Evolutionary conservation across 1,284 basidiomycete species (phyloP), one percentile per base, ranked within the genome.

Genomic region (Lentinula novae-zelandiae): DNA sequence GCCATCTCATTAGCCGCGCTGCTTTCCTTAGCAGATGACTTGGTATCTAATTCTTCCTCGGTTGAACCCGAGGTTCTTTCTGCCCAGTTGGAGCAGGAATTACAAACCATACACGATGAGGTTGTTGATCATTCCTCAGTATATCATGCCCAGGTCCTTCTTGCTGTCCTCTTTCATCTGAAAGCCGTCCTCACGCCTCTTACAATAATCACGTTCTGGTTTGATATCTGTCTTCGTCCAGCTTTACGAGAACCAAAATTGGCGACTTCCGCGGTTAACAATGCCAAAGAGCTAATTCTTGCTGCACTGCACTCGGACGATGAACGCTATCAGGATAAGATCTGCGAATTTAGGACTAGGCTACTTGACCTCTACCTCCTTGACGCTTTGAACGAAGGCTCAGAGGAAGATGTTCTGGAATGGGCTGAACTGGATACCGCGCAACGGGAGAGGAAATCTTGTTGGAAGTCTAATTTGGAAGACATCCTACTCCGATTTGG

Each of bases 391-490:
- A 88, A 89, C 67, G 89, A 90, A 68, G 82, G 80, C 38, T 89
- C 88, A 1, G 83, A 82, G 1, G 80, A 84, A 51, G 90, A 92
- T 70, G 79, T 87, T 27, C 69, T 92, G 31, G 90, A 92, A 67
- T 88, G 86, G 83, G 84, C 85, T 8, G 81, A 80, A 49, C 72
- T 90, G 58, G 82, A 85, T 65, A 76, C 81, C 64, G 78, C 79
- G 20, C 82, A 90, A 66, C 79, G 85, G 59, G 81, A 83, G 57
- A 81, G 77, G 67, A 79, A 80, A 65, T 76, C 78, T 22, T 75
- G 80, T 40, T 93, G 90, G 90, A 92, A 91, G 72, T 71, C 75
- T 36, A 93, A 90, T 69, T 74, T 93, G 60, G 88, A 92, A 69
- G 86, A 89, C 64, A 80, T 89, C 27, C 75, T 92, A 39, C 76